These are phyloP conservation scores for Termitomyces sp. DNA, from an alignment of 768 basidiomycete genomes.

Conservation along the genomic window DNA sequence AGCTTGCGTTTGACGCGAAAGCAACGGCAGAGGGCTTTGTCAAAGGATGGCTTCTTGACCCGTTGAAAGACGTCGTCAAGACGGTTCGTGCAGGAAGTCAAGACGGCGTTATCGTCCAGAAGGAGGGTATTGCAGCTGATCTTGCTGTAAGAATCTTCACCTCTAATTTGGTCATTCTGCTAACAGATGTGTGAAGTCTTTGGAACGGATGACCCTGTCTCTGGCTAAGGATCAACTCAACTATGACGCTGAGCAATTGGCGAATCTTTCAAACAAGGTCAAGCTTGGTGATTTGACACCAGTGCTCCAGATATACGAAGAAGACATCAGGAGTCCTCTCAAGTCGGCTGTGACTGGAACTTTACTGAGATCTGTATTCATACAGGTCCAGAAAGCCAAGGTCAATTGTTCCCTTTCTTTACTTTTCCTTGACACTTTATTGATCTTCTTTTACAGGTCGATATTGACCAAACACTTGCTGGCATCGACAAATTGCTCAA, in stretches of 20 bases:
- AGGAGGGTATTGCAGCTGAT: constrained; percentile 82
- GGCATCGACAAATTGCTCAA: constrained; percentile 93
- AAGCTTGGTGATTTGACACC: constrained; percentile 80
- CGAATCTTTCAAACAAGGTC: constrained; percentile 58
- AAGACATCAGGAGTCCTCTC: constrained; percentile 85
- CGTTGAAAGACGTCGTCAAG: constrained; percentile 72
- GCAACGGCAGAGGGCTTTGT: constrained; percentile 73
- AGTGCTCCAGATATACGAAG: constrained; percentile 84
- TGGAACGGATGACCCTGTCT: constrained; percentile 89
- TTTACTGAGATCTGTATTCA: constrained; percentile 76
- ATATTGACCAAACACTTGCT: constrained; percentile 82
- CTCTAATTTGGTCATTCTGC: not conserved
- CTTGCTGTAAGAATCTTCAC: constrained; percentile 50
- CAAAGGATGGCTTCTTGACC: constrained; percentile 81
- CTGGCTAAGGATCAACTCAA: constrained; percentile 78
- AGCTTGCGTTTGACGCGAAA: constrained; percentile 51
- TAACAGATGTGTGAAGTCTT: constrained; percentile 44
- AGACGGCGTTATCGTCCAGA: constrained; percentile 67
- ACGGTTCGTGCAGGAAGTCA: constrained; percentile 83
- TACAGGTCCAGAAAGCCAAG: constrained; percentile 96
- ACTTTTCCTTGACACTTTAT: not conserved
- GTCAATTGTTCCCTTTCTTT: constrained; percentile 26
- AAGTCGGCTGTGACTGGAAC: constrained; percentile 77
- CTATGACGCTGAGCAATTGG: constrained; percentile 60
- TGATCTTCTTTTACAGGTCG: constrained; percentile 49